These are phyloP conservation scores for Pyrenophora graminea DNA, from an alignment of 2,329 filamentous ascomycete species.

Conservation along the genomic window DNA sequence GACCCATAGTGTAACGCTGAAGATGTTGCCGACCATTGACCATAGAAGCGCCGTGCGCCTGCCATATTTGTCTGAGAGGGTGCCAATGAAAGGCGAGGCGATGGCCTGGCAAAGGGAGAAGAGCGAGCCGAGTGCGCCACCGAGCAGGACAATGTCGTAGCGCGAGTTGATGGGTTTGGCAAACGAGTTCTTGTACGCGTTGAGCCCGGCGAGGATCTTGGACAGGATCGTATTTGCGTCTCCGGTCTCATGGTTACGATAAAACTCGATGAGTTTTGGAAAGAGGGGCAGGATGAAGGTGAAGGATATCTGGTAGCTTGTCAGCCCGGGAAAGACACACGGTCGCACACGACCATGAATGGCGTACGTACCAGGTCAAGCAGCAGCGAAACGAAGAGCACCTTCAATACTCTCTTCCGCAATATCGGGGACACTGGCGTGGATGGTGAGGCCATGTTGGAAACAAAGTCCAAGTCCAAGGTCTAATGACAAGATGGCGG, in stretches of 20 bases:
- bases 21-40: slow-evolving; percentile 90
- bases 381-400: slow-evolving; percentile 86
- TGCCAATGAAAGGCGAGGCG: slow-evolving; percentile 88
- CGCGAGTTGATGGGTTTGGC: slow-evolving; percentile 89
- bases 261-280: slow-evolving; percentile 93
- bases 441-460: slow-evolving; percentile 32
- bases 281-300: slow-evolving; percentile 98
- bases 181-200: slow-evolving; percentile 93
- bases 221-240: slow-evolving; percentile 69
- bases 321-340: slow-evolving; percentile 14
- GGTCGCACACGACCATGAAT: slow-evolving; percentile 18
- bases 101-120: slow-evolving; percentile 93
- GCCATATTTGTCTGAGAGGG: slow-evolving; percentile 84
- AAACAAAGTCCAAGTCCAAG: not conserved
- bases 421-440: slow-evolving; percentile 48
- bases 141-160: slow-evolving; percentile 95
- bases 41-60: slow-evolving; percentile 83
- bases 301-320: slow-evolving; percentile 78
- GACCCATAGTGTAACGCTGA: slow-evolving; percentile 93
- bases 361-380: slow-evolving; percentile 78
- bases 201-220: slow-evolving; percentile 78
- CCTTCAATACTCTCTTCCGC: slow-evolving; percentile 80
- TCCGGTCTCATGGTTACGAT: slow-evolving; percentile 78
- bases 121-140: slow-evolving; percentile 88
- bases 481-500: not conserved